A percentile compares a stretch with the other conserved stretches of the same genome.
Evolutionary conservation across 2,329 filamentous ascomycete species (phyloP).

Genomic region (Apiospora phragmitis): DNA sequence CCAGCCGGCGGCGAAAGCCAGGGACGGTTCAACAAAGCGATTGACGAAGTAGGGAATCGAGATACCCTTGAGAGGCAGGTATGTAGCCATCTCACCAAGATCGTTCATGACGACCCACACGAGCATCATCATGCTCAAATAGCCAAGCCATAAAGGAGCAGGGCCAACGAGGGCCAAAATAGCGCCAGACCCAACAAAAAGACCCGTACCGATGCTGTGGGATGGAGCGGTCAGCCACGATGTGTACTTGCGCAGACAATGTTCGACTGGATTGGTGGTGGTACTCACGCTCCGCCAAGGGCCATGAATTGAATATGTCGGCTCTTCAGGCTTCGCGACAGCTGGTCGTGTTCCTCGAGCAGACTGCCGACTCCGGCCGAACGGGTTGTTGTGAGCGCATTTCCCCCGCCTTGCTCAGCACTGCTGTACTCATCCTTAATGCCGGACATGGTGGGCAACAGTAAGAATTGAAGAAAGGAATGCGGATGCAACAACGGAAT

Average conservation of each 20-base stretch:
- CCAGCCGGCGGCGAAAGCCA: slow-evolving; percentile 59
- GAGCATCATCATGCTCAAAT: slow-evolving; percentile 55
- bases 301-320: slow-evolving; percentile 12
- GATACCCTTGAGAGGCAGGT: slow-evolving; percentile 56
- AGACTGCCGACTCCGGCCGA: slow-evolving; percentile 8
- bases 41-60: slow-evolving; percentile 57
- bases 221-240: background rate
- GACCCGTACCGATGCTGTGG: slow-evolving; percentile 58
- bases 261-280: background rate
- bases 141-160: slow-evolving; percentile 70
- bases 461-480: background rate
- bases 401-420: slow-evolving; percentile 9
- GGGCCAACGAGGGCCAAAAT: slow-evolving; percentile 59
- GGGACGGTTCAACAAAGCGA: slow-evolving; percentile 55
- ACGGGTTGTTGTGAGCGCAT: background rate
- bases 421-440: slow-evolving; percentile 8
- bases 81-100: slow-evolving; percentile 55
- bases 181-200: slow-evolving; percentile 62
- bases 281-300: slow-evolving; percentile 8
- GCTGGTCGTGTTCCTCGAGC: slow-evolving; percentile 12
- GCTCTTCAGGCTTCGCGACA: slow-evolving; percentile 8
- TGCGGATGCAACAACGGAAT: background rate
- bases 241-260: background rate
- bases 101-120: slow-evolving; percentile 55
- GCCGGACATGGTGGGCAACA: slow-evolving; percentile 4